Evolutionary conservation across 2,329 filamentous ascomycete species (phyloP), one percentile per base, ranked within the genome.

Genomic region (Ophiostoma fasciatum): DNA sequence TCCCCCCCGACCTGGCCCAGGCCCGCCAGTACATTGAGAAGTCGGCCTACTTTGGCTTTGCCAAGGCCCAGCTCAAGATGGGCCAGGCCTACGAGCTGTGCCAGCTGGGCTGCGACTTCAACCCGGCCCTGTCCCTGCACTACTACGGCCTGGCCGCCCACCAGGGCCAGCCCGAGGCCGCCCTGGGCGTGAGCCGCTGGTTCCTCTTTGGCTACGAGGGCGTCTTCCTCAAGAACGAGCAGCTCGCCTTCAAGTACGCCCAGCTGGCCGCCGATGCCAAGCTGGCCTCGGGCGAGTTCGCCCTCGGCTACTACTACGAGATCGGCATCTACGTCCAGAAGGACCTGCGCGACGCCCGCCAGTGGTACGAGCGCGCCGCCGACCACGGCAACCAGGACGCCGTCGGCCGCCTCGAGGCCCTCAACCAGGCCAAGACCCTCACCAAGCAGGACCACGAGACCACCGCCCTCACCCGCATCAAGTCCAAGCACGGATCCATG

Each of bases 171-270:
- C 68, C 85, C 0, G 90, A 98, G 54, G 90, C 88, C 0, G 85
- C 94, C 41, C 81, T 98, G 59, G 85, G 88, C 20, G 85, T 98
- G 42, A 96, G 88, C 58, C 90, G 94, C 57, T 98, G 90, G 90
- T 98, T 96, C 53, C 67, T 98, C 20, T 96, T 93, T 50, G 90
- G 90, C 3, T 87, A 90, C 45, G 88, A 96, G 46, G 80, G 79
- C 17, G 68, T 92, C 7, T 94, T 98, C 51, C 73, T 82, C 41
- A 96, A 96, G 66, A 96, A 94, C 50, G 90, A 98, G 57, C 81
- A 88, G 52, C 62, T 96, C 33, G 88, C 90, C 7, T 98, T 82
- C 58, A 79, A 75, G 35, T 96, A 94, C 51, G 90, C 90, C 2
- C 74, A 88, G 48, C 74, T 88, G 46, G 90, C 90, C 10, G 88